Evolutionary conservation across 148 eudicot species (phyloP), one percentile per base, ranked within the genome.

Genomic region (Rhododendron vialii): DNA sequence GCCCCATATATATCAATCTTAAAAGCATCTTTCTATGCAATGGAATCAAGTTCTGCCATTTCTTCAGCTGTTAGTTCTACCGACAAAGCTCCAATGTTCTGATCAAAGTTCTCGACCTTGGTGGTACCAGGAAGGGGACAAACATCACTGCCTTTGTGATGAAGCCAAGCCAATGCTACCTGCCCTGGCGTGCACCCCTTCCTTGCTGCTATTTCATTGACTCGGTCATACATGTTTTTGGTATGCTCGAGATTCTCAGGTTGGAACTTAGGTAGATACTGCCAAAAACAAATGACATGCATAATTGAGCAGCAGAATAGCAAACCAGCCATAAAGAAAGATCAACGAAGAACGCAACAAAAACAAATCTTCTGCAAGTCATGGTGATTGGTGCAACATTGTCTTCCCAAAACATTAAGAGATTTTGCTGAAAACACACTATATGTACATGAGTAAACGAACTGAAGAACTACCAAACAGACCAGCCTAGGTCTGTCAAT

Each of bases 91-190:
- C 84, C 78, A 41, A 85, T 77, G 82, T 85, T 85, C 48, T 65
- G 83, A 33, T 85, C 36, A 28, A 85, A 80, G 78, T 85, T 85
- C 30, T 65, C 50, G 26, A 85, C 12, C 83, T 85, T 78, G 83
- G 87, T 85, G 24, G 87, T 85, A 12, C 87, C 84, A 14, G 87
- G 87, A 33, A 85, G 81, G 11, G 87, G 87, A 53, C 83, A 78
- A 50, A 85, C 87, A 22, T 85, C 83, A 1, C 55, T 30, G 2
- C 87, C 87, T 43, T 85, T 82, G 63, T 80, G 87, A 47, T 65
- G 79, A 24, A 85, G 78, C 87, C 87, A 85, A 47, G 87, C 87
- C 75, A 85, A 33, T 26, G 87, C 87, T 47, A 85, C 50, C 78
- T 80, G 87, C 45, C 65, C 83, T 5, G 87, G 78, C 22, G 61